These are phyloP conservation scores for Ophiognomonia clavigignenti-juglandacearum DNA, from an alignment of 2,329 filamentous ascomycete genomes.

Conservation along the genomic window DNA sequence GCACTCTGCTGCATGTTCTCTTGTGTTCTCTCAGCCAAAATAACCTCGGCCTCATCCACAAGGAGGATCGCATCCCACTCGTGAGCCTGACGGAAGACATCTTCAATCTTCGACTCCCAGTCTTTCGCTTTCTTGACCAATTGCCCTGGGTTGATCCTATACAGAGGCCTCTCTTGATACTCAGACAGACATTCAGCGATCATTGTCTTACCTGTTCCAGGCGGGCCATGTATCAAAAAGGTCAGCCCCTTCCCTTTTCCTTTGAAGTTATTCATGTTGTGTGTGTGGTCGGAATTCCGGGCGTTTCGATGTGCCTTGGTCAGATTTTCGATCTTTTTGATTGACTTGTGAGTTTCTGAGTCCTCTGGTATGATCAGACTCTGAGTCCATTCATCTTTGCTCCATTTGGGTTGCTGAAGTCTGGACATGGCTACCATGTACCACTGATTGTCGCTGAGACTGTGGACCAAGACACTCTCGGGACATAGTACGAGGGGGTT, in stretches of 20 bases:
- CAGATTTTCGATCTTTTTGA: background rate
- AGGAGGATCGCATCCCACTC: slow-evolving; percentile 7
- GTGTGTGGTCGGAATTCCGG: background rate
- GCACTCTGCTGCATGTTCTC: background rate
- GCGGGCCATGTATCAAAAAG: background rate
- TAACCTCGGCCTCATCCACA: slow-evolving; percentile 3
- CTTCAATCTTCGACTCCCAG: background rate
- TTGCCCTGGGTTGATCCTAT: background rate
- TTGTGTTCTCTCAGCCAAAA: slow-evolving; percentile 2
- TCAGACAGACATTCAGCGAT: slow-evolving; percentile 1
- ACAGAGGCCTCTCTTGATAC: background rate
- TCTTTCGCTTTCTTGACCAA: background rate
- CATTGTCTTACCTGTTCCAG: background rate
- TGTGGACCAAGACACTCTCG: background rate
- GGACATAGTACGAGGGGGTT: background rate
- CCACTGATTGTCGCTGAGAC: slow-evolving; percentile 1
- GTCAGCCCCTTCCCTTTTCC: background rate
- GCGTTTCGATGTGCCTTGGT: background rate
- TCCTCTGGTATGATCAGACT: background rate
- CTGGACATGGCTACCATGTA: background rate
- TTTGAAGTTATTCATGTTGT: background rate
- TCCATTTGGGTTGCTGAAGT: background rate
- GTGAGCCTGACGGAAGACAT: background rate
- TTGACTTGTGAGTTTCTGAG: background rate
- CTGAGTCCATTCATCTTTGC: background rate